Evolutionary conservation across 2,329 filamentous ascomycete species (phyloP).

Genomic region (Colletotrichum navitas): DNA sequence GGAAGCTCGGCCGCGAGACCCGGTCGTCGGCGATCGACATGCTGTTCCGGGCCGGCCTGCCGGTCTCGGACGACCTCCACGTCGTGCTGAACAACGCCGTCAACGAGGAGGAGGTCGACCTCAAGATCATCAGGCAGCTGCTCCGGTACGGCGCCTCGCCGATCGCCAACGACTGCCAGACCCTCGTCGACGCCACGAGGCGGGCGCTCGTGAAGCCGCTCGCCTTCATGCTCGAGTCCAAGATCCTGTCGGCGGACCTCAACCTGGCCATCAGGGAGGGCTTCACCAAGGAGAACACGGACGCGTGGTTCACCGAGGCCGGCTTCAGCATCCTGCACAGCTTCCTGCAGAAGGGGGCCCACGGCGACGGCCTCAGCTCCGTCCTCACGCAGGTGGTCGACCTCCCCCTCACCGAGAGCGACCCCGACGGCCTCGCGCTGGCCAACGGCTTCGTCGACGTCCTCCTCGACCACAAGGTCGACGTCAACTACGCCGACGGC

Average conservation of each 20-base stretch:
- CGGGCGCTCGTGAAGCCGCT: conserved; percentile 55
- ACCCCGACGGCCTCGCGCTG: conserved; percentile 52
- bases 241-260: conserved; percentile 58
- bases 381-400: conserved; percentile 62
- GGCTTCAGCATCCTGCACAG: conserved; percentile 62
- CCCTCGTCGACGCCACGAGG: conserved; percentile 63
- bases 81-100: conserved; percentile 64
- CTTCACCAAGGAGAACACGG: conserved; percentile 57
- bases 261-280: conserved; percentile 59
- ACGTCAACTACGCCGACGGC: conserved; percentile 63
- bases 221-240: conserved; percentile 56
- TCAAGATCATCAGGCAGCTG: conserved; percentile 37
- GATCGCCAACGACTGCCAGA: conserved; percentile 63
- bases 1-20: conserved; percentile 62
- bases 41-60: conserved; percentile 65
- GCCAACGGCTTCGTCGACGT: conserved; percentile 61
- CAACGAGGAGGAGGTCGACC: conserved; percentile 59
- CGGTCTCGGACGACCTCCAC: conserved; percentile 63
- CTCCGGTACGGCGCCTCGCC: conserved; percentile 63
- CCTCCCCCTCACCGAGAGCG: conserved; percentile 49
- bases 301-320: conserved; percentile 60
- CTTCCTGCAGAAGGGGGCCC: conserved; percentile 63
- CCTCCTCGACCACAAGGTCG: conserved; percentile 56
- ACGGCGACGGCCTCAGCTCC: conserved; percentile 59
- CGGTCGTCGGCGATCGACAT: conserved; percentile 62